Conservation (phyloP, 805 yeast genomes). For the Priceomyces carsonii region DNA sequence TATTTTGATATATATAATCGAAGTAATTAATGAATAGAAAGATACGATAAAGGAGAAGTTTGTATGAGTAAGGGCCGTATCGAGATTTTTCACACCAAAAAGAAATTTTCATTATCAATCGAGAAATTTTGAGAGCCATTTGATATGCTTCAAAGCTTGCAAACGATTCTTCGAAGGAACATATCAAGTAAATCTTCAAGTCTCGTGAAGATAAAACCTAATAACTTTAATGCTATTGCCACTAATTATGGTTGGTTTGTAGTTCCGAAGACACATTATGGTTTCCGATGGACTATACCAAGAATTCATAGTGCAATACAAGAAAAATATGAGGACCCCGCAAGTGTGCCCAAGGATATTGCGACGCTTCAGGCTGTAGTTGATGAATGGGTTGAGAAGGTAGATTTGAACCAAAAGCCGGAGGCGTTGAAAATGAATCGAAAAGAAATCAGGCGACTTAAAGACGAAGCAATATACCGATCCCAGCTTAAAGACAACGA, state of each 20-base stretch:
- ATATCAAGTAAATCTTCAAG: constrained; percentile 2
- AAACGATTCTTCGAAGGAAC: not conserved
- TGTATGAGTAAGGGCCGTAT: too few relatives aligned
- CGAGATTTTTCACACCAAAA: too few relatives aligned
- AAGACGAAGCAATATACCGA: constrained; percentile 20
- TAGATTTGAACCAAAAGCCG: constrained; percentile 7
- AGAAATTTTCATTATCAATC: too few relatives aligned
- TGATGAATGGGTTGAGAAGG: constrained; percentile 15
- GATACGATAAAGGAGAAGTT: too few relatives aligned
- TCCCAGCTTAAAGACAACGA: constrained; percentile 19
- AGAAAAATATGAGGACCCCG: constrained; percentile 14
- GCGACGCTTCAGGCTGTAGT: constrained; percentile 14
- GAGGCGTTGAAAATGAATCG: constrained; percentile 7
- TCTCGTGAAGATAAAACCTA: constrained; percentile 7
- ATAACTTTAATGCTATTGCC: constrained; percentile 11
- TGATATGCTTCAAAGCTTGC: too few relatives aligned
- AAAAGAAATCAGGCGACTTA: constrained; percentile 8
- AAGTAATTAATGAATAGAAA: too few relatives aligned
- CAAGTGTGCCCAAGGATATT: constrained; percentile 2
- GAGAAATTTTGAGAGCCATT: too few relatives aligned
- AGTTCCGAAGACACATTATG: constrained; percentile 16
- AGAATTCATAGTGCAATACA: constrained; percentile 10
- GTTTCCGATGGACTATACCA: constrained; percentile 18
- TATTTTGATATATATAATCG: too few relatives aligned
- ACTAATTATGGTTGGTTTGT: constrained; percentile 24